A percentile compares a stretch with the other conserved stretches of the same genome.
These are phyloP conservation scores for Cladosporium austrohemisphaericum DNA, from an alignment of 2,329 filamentous ascomycete species.

Conservation along the genomic window DNA sequence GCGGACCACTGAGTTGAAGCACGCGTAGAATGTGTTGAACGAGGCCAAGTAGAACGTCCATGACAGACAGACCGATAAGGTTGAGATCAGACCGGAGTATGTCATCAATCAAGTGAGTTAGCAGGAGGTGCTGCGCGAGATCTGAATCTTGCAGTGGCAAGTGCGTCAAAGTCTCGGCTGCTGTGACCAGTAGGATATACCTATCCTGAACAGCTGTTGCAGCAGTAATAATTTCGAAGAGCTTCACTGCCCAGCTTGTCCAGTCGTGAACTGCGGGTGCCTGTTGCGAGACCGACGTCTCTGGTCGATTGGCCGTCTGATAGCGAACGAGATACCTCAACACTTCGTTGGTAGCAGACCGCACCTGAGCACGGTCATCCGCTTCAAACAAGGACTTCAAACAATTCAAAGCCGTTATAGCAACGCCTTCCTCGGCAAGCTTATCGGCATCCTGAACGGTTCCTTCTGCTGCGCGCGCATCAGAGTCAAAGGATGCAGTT, in stretches of 20 bases:
- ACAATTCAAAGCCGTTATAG: slow-evolving; percentile 77
- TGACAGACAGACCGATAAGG: slow-evolving; percentile 90
- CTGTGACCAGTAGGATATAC: slow-evolving; percentile 80
- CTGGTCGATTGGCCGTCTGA: slow-evolving; percentile 19
- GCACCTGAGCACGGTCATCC: slow-evolving; percentile 77
- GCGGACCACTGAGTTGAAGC: slow-evolving; percentile 59
- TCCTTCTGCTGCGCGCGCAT: slow-evolving; percentile 65
- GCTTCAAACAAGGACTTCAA: slow-evolving; percentile 80
- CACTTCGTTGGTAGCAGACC: slow-evolving; percentile 68
- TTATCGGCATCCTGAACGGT: slow-evolving; percentile 85
- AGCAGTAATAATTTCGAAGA: slow-evolving; percentile 74
- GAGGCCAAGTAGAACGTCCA: slow-evolving; percentile 85
- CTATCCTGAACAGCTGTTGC: slow-evolving; percentile 95
- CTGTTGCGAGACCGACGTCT: slow-evolving; percentile 39
- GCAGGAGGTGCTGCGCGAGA: slow-evolving; percentile 67
- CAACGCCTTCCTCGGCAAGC: slow-evolving; percentile 83
- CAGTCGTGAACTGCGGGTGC: slow-evolving; percentile 30
- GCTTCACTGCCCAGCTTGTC: slow-evolving; percentile 68
- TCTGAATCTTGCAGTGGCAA: slow-evolving; percentile 64
- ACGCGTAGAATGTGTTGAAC: slow-evolving; percentile 78
- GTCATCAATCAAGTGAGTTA: slow-evolving; percentile 75
- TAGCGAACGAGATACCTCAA: slow-evolving; percentile 63
- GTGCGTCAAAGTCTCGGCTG: slow-evolving; percentile 70
- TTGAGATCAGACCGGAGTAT: slow-evolving; percentile 85
- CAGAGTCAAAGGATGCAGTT: slow-evolving; percentile 41